Evolutionary conservation across 257 asterid species (phyloP).

Genomic region (Handroanthus guayacan): DNA sequence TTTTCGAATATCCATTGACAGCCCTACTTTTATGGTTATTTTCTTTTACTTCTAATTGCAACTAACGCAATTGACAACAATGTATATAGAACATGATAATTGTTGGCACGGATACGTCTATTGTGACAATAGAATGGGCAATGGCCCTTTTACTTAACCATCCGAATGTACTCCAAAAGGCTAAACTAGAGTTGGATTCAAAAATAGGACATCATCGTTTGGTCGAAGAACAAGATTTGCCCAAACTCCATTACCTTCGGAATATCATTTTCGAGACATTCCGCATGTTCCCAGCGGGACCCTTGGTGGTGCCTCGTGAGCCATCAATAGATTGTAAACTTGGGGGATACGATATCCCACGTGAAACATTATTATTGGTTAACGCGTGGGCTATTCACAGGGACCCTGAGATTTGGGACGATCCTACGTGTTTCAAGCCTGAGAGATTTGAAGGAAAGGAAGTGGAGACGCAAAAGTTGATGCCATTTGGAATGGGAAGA

Average conservation of each 20-base stretch:
- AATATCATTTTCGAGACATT: constrained; percentile 38
- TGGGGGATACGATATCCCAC: constrained; percentile 51
- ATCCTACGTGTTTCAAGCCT: constrained; percentile 46
- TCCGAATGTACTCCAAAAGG: constrained; percentile 38
- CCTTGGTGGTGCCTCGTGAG: constrained; percentile 50
- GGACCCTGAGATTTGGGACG: constrained; percentile 49
- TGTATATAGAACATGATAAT: constrained; percentile 38
- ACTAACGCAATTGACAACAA: too few species aligned
- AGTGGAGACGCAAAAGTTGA: constrained; percentile 35
- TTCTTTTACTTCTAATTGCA: too few species aligned
- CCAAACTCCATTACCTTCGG: constrained; percentile 37
- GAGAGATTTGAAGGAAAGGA: constrained; percentile 47
- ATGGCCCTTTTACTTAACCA: constrained; percentile 51
- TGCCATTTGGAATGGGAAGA: constrained; percentile 55
- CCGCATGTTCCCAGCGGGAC: constrained; percentile 41
- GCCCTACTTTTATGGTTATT: too few species aligned
- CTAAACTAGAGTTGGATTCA: constrained; percentile 38
- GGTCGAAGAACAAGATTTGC: constrained; percentile 43
- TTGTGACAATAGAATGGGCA: constrained; percentile 48
- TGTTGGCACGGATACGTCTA: constrained; percentile 46
- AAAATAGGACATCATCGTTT: constrained; percentile 32
- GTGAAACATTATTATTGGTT: constrained; percentile 44
- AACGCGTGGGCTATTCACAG: constrained; percentile 54
- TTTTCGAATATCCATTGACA: too few species aligned
- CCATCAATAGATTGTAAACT: constrained; percentile 46